phyloP scores from a whole-genome alignment of 345 rosid species.

The Gossypioides kirkii region DNA sequence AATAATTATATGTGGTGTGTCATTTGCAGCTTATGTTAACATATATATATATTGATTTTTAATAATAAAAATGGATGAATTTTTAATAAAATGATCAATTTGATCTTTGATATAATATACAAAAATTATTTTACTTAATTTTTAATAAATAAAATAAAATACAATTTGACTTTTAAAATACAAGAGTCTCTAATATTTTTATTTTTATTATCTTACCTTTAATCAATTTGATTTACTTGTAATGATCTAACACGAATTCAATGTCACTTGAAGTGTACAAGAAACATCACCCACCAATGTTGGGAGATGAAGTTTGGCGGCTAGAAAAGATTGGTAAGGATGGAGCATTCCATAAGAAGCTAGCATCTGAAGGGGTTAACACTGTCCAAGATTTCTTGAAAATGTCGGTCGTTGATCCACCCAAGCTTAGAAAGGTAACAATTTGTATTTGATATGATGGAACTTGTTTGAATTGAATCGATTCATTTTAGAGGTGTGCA shows the following conservation, averaged over 20 bases:
- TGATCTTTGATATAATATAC: too few species aligned
- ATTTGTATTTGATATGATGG: neutral
- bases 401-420: constrained; percentile 45
- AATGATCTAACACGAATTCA: neutral
- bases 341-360: constrained; percentile 82
- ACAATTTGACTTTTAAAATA: too few species aligned
- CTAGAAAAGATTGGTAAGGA: constrained; percentile 65
- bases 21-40: rapidly evolving
- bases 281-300: constrained; percentile 84
- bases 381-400: constrained; percentile 81
- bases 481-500: too few species aligned
- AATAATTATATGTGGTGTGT: too few species aligned
- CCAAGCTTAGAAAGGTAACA: constrained; percentile 48
- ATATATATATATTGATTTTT: too few species aligned
- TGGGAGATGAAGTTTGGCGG: constrained; percentile 44
- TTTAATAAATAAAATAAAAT: too few species aligned
- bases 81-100: too few species aligned
- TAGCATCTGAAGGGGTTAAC: constrained; percentile 31
- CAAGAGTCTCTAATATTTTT: too few species aligned
- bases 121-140: rapidly evolving
- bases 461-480: too few species aligned
- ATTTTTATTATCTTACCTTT: neutral
- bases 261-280: constrained; percentile 56
- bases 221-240: neutral
- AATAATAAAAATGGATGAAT: too few species aligned